A percentile compares a stretch with the other conserved stretches of the same genome.
Evolutionary conservation across 1,284 basidiomycete species (phyloP).

Genomic region (Rhizoctonia solani): DNA sequence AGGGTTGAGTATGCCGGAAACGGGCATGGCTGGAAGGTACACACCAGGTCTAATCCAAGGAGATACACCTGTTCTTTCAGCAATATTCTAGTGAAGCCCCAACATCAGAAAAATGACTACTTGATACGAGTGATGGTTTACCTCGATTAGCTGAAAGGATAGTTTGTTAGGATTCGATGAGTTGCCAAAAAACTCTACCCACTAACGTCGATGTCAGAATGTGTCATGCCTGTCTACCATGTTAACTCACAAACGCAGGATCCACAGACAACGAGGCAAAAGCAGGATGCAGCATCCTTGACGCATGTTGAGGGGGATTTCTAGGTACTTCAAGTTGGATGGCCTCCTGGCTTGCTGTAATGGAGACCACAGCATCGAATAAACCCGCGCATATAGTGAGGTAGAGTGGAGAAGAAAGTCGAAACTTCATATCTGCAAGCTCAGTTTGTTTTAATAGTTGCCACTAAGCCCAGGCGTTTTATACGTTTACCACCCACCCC

Average conservation of each 20-base stretch:
- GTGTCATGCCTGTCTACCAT: not conserved
- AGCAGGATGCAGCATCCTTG: slow-evolving; percentile 12
- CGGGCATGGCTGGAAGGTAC: not conserved
- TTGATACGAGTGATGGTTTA: not conserved
- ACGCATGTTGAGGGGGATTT: slow-evolving; percentile 1
- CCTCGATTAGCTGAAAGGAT: slow-evolving; percentile 27
- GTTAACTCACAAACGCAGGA: slow-evolving; percentile 15
- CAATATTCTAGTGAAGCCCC: slow-evolving; percentile 4
- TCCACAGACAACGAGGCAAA: slow-evolving; percentile 23
- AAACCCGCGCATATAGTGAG: slow-evolving; percentile 12
- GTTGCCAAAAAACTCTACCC: slow-evolving; percentile 27
- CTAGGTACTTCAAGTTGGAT: slow-evolving; percentile 9
- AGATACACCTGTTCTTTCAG: slow-evolving; percentile 12
- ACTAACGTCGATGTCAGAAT: not conserved
- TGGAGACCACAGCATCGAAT: not conserved
- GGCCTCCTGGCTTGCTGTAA: not conserved
- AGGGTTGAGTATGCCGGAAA: not conserved
- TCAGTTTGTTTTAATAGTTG: not conserved
- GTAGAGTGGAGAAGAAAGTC: not conserved
- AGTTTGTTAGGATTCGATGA: slow-evolving; percentile 21
- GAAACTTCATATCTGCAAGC: not conserved
- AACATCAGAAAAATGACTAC: not conserved
- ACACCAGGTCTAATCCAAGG: slow-evolving; percentile 26
- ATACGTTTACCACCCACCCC: not conserved
- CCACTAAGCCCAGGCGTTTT: not conserved